A percentile compares a stretch with the other conserved stretches of the same genome.
Conservation (phyloP, 495 filamentous ascomycete species). For the Cercophora samala region DNA sequence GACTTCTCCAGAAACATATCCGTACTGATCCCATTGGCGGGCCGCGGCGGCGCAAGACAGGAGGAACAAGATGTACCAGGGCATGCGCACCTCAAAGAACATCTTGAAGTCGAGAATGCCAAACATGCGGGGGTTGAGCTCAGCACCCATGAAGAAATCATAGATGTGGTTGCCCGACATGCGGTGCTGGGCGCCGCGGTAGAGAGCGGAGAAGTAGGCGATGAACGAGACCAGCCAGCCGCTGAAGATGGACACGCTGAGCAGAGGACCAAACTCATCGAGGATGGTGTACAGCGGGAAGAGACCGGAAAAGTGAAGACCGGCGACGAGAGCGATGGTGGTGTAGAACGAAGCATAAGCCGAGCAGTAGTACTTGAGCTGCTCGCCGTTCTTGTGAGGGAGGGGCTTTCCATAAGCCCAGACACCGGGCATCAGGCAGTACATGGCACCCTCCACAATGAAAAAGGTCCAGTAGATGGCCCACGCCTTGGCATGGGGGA, state of each 20-base stretch:
- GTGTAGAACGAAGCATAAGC: slow-evolving; percentile 82
- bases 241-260: slow-evolving; percentile 86
- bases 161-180: slow-evolving; percentile 93
- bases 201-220: slow-evolving; percentile 79
- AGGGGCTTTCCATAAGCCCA: slow-evolving; percentile 82
- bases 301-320: slow-evolving; percentile 72
- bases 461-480: slow-evolving; percentile 90
- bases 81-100: slow-evolving; percentile 97
- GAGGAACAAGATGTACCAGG: slow-evolving; percentile 92
- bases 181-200: slow-evolving; percentile 76
- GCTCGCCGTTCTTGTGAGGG: slow-evolving; percentile 72
- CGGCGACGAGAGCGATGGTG: slow-evolving; percentile 65
- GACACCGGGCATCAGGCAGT: slow-evolving; percentile 80
- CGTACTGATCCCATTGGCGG: slow-evolving; percentile 83
- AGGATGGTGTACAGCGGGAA: slow-evolving; percentile 93
- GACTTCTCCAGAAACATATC: slow-evolving; percentile 88
- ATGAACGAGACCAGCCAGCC: slow-evolving; percentile 75
- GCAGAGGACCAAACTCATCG: slow-evolving; percentile 89
- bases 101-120: slow-evolving; percentile 96
- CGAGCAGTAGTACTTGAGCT: slow-evolving; percentile 91
- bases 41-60: slow-evolving; percentile 73
- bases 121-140: slow-evolving; percentile 94
- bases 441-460: slow-evolving; percentile 74
- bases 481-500: slow-evolving; percentile 78
- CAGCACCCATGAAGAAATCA: slow-evolving; percentile 99